Conservation (phyloP, 2,329 filamentous ascomycete genomes). For the Fusarium neocosmosporiellum region DNA sequence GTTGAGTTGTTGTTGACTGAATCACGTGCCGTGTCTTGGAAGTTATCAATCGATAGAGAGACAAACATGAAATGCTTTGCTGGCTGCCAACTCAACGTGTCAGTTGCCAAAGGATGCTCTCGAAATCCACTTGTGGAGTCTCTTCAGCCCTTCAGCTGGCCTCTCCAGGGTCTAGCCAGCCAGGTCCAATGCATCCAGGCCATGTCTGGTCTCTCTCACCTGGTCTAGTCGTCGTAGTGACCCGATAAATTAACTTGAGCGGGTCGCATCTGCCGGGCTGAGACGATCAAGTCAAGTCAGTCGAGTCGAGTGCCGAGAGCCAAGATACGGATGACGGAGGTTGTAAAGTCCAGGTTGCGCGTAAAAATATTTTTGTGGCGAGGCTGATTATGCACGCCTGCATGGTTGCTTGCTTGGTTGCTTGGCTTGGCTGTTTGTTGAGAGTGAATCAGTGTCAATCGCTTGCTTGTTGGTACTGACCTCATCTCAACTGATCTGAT, state of each 20-base stretch:
- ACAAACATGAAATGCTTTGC: neutral
- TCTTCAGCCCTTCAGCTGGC: neutral
- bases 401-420: neutral
- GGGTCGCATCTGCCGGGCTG: constrained; percentile 11
- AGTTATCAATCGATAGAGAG: neutral
- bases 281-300: neutral
- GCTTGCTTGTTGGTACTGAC: neutral
- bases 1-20: neutral
- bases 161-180: neutral
- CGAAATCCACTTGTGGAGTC: constrained; percentile 20
- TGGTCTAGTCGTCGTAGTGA: constrained; percentile 2
- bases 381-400: neutral
- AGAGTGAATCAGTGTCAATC: neutral
- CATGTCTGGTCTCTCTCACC: constrained; percentile 10
- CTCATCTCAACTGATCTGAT: neutral
- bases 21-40: neutral
- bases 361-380: neutral
- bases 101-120: too few species aligned
- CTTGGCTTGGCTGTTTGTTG: neutral
- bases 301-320: neutral
- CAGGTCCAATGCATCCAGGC: constrained; percentile 12
- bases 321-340: neutral
- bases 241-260: constrained; percentile 30
- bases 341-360: neutral
- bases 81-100: constrained; percentile 17